Percentiles rank a stretch among this genome's conserved stretches.
phyloP scores from a whole-genome alignment of 768 basidiomycete genomes.

The Suillus occidentalis region DNA sequence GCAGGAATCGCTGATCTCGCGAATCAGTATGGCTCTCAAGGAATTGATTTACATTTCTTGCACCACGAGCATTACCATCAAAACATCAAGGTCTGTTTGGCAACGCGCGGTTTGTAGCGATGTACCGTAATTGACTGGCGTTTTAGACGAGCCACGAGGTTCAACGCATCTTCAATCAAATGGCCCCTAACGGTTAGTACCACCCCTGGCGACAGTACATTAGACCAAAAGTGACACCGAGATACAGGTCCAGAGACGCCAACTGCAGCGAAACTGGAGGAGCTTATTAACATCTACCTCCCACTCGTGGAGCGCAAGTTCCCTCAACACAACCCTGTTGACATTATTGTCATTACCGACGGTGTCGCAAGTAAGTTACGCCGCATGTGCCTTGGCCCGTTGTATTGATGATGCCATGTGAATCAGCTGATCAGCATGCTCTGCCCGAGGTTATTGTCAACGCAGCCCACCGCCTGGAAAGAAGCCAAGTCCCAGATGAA shows the following conservation, averaged over 20 bases:
- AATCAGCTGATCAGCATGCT: slow-evolving; percentile 16
- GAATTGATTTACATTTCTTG: slow-evolving; percentile 36
- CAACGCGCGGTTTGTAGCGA: background rate
- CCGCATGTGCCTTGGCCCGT: background rate
- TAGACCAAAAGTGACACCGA: background rate
- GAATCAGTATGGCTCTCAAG: slow-evolving; percentile 26
- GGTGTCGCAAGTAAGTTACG: slow-evolving; percentile 32
- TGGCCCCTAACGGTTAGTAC: slow-evolving; percentile 3
- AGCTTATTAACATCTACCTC: slow-evolving; percentile 32
- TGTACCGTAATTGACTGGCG: background rate
- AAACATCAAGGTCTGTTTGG: slow-evolving; percentile 10
- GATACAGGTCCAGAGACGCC: slow-evolving; percentile 24
- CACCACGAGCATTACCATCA: slow-evolving; percentile 22
- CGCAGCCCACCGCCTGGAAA: slow-evolving; percentile 31
- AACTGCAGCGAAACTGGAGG: slow-evolving; percentile 29
- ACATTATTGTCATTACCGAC: slow-evolving; percentile 28
- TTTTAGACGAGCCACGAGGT: slow-evolving; percentile 5
- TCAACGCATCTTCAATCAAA: slow-evolving; percentile 4
- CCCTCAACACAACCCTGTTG: slow-evolving; percentile 19
- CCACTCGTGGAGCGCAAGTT: slow-evolving; percentile 16
- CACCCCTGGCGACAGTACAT: background rate
- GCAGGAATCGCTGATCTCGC: slow-evolving; percentile 32
- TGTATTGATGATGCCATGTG: background rate
- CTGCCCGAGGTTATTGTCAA: slow-evolving; percentile 22
- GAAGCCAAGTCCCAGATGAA: slow-evolving; percentile 24